phyloP scores from a whole-genome alignment of 768 basidiomycete species.

The Lactarius tabidus region DNA sequence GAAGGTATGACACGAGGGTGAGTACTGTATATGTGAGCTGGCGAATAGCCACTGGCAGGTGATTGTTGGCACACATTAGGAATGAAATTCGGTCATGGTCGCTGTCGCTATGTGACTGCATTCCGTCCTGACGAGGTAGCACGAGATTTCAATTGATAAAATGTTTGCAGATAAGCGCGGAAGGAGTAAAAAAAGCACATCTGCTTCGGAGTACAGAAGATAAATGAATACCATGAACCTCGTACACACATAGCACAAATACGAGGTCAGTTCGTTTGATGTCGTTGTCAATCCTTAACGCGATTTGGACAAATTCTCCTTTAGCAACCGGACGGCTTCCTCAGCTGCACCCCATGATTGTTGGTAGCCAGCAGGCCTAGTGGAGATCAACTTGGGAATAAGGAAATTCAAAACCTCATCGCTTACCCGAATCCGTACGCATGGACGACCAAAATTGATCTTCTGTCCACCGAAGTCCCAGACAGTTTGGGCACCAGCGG shows the following conservation, averaged over 20 bases:
- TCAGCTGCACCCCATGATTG: constrained; percentile 32
- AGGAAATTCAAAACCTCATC: constrained; percentile 22
- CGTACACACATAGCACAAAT: neutral
- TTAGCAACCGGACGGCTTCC: constrained; percentile 27
- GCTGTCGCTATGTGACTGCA: neutral
- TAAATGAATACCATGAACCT: neutral
- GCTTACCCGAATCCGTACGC: constrained; percentile 58
- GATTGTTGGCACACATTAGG: neutral
- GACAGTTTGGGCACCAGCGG: constrained; percentile 26
- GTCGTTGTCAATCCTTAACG: neutral
- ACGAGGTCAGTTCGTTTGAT: neutral
- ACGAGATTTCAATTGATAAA: neutral
- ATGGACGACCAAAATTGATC: constrained; percentile 43
- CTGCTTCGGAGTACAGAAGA: neutral
- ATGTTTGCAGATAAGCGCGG: neutral
- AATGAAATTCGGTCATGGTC: neutral
- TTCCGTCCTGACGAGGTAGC: neutral
- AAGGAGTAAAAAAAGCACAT: neutral
- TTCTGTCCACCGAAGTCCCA: constrained; percentile 24
- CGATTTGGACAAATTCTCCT: constrained; percentile 15
- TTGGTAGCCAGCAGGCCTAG: constrained; percentile 32
- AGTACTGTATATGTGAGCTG: neutral
- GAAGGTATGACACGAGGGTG: neutral
- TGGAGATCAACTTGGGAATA: neutral
- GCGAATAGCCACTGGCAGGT: neutral